phyloP scores from a whole-genome alignment of 257 asterid species.

The Lycium barbarum region DNA sequence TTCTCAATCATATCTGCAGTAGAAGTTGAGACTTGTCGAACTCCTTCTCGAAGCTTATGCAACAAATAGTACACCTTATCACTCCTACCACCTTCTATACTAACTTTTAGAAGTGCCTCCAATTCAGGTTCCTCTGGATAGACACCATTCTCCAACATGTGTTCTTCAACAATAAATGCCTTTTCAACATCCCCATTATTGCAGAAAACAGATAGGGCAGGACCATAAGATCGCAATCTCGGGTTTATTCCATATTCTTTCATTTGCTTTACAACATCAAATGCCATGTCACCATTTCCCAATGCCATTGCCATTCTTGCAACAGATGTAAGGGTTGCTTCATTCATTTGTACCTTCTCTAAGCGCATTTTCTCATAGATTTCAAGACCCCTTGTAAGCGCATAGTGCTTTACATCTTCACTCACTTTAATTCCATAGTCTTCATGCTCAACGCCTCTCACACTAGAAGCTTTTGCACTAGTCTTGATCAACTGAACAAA shows the following conservation, averaged over 20 bases:
- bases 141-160: conserved; percentile 75
- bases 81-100: conserved; percentile 65
- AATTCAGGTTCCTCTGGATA: conserved; percentile 82
- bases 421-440: conserved; percentile 55
- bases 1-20: conserved; percentile 72
- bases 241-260: conserved; percentile 67
- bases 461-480: conserved; percentile 31
- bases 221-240: conserved; percentile 76
- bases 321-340: conserved; percentile 78
- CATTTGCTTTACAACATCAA: conserved; percentile 74
- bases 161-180: conserved; percentile 71
- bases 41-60: conserved; percentile 79
- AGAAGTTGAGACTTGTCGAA: conserved; percentile 66
- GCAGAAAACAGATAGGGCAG: conserved; percentile 77
- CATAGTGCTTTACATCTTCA: conserved; percentile 60
- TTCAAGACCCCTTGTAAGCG: conserved; percentile 71
- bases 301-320: conserved; percentile 87
- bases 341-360: conserved; percentile 73
- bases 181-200: conserved; percentile 67
- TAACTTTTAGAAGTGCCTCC: conserved; percentile 65
- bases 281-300: conserved; percentile 82
- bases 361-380: conserved; percentile 59
- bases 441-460: conserved; percentile 33
- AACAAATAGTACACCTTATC: conserved; percentile 71
- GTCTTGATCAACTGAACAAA: conserved; percentile 58